Evolutionary conservation across 2,329 filamentous ascomycete species (phyloP).

Genomic region (Hymenoscyphus linearis): DNA sequence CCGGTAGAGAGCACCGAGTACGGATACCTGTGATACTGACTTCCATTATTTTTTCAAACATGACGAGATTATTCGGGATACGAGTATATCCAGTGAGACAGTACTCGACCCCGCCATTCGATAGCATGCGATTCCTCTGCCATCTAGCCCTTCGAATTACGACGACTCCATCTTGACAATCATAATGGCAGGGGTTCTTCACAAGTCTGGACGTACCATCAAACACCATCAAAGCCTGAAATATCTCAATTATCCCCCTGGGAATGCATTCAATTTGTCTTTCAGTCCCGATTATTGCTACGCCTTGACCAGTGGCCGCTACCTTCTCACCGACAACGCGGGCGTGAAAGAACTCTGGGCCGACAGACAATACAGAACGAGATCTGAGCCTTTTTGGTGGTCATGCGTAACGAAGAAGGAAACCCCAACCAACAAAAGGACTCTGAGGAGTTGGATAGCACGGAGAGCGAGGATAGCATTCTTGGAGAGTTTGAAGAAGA

Average conservation of each 20-base stretch:
- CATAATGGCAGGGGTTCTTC: neutral
- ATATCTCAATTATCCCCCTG: no score
- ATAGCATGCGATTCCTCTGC: neutral
- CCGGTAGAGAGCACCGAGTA: no score
- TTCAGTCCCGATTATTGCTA: neutral
- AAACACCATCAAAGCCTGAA: neutral
- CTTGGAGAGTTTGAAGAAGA: constrained; percentile 37
- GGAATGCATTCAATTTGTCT: neutral
- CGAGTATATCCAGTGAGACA: neutral
- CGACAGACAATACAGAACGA: neutral
- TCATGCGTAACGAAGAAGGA: constrained; percentile 32
- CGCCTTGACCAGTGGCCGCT: neutral
- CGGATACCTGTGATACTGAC: no score
- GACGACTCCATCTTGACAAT: neutral
- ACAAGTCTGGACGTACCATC: neutral
- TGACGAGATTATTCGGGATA: neutral
- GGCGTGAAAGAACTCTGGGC: neutral
- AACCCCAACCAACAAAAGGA: constrained; percentile 33
- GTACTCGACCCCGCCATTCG: neutral
- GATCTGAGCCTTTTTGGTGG: constrained; percentile 44
- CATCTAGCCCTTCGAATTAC: neutral
- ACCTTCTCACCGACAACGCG: no score
- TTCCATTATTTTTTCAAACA: neutral
- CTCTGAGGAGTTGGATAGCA: constrained; percentile 41
- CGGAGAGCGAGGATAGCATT: constrained; percentile 42